These are phyloP conservation scores for Ulmus americana DNA, from an alignment of 331 rosid species.

Conservation along the genomic window DNA sequence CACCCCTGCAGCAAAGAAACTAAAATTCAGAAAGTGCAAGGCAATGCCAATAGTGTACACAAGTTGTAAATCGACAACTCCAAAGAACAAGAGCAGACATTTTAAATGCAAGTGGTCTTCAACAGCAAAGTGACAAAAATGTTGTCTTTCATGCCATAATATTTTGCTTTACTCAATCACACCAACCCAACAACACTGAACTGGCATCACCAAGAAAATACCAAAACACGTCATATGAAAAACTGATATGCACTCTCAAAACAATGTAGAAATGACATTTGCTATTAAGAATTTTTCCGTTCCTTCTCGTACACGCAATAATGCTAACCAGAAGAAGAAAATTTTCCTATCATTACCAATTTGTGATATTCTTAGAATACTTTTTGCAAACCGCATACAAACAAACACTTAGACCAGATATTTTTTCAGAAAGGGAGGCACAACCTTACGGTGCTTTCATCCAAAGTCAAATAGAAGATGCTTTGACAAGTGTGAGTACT, in stretches of 20 bases:
- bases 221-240: too few species aligned
- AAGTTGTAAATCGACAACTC: background rate
- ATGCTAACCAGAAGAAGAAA: background rate
- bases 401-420: background rate
- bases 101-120: background rate
- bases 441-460: too few species aligned
- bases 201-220: background rate
- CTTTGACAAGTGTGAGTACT: too few species aligned
- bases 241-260: too few species aligned
- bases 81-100: slow-evolving; percentile 3
- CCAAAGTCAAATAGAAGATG: too few species aligned
- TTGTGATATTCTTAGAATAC: background rate
- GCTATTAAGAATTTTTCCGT: background rate
- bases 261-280: background rate
- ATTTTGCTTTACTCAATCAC: background rate
- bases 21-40: background rate
- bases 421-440: background rate
- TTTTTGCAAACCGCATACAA: background rate
- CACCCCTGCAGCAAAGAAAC: slow-evolving; percentile 33
- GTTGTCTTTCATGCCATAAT: background rate
- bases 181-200: background rate
- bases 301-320: background rate
- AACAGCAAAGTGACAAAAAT: background rate
- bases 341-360: too few species aligned
- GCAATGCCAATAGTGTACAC: slow-evolving; percentile 7